Percentiles rank a stretch among this genome's conserved stretches.
Conservation (phyloP, 169 alveolate species). For the Sarcocystis neurona region DNA sequence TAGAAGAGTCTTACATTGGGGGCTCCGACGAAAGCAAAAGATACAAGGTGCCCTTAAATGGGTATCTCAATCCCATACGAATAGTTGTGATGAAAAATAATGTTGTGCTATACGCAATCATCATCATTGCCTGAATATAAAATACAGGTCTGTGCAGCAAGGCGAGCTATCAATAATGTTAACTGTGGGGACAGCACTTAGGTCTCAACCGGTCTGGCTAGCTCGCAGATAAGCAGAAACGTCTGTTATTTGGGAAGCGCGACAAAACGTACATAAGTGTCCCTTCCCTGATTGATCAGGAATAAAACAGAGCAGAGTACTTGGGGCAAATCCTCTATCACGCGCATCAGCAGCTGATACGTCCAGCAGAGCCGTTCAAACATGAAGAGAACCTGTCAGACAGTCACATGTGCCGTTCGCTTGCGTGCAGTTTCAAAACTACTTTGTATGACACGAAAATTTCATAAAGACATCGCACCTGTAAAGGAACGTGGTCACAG, state of each 20-base stretch:
- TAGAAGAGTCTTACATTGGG: slow-evolving; percentile 58
- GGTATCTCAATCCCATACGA: slow-evolving; percentile 59
- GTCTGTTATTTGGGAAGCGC: too few relatives aligned
- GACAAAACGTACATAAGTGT: slow-evolving; percentile 36
- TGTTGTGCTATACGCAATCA: slow-evolving; percentile 40
- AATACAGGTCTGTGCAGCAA: neutral
- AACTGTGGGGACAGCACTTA: neutral
- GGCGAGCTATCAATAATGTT: neutral
- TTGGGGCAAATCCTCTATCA: slow-evolving; percentile 62
- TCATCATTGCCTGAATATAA: slow-evolving; percentile 50
- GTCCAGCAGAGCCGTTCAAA: slow-evolving; percentile 61
- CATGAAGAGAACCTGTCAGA: slow-evolving; percentile 59
- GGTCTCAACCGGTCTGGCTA: neutral
- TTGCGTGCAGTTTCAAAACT: too few relatives aligned
- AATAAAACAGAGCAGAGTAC: slow-evolving; percentile 44
- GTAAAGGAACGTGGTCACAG: too few relatives aligned
- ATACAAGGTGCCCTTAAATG: slow-evolving; percentile 59
- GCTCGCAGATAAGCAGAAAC: neutral
- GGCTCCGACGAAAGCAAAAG: slow-evolving; percentile 58
- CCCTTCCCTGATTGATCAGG: slow-evolving; percentile 51
- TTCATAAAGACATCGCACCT: too few relatives aligned
- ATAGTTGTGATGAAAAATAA: slow-evolving; percentile 50
- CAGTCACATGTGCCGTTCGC: too few relatives aligned
- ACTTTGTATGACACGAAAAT: too few relatives aligned
- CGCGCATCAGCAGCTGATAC: slow-evolving; percentile 53